Evolutionary conservation across 192 early-diverging fungal genomes (phyloP), one percentile per base, ranked within the genome.

Genomic region (Kickxella alabastrina): DNA sequence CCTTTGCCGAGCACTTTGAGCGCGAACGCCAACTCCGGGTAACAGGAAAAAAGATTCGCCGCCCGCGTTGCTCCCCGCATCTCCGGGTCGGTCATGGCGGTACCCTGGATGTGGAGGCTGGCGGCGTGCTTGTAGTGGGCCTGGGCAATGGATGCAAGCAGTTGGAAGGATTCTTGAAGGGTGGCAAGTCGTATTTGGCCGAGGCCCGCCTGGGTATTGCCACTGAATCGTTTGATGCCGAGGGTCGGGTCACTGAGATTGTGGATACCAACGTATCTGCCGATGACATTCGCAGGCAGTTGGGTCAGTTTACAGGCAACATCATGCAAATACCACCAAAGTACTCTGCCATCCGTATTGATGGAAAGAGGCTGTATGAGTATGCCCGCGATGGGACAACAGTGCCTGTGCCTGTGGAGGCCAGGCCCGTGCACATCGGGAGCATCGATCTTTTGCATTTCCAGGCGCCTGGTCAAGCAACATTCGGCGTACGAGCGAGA

Each of bases 341-440:
- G 78, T 88, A 87, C 59, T 87, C 86, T 37, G 87, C 86, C 0
- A 49, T 88, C 14, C 77, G 64, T 24, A 69, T 90, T 27, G 76
- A 87, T 31, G 88, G 88, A 18, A 81, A 82, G 48, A 53, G 83
- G 22, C 55, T 90, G 9, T 87, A 88, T 43, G 81, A 88, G 14
- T 88, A 88, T 58, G 86, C 87, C 0, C 77, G 87, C 6, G 54
- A 60, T 12, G 82, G 80, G 1, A 41, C 65, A 8, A 6, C 13
- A 8, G 27, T 54, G 1, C 72, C 65, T 0, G 23, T 26, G 9
- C 25, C 15, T 28, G 26, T 68, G 24, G 46, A 53, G 41, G 22
- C 65, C 12, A 51, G 72, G 0, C 24, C 13, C 1, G 66, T 68
- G n/a, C 19, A 45, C 9, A 49, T 75, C 0, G 31, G 35, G 31